phyloP scores from a whole-genome alignment of 345 rosid genomes.

The Erysimum cheiranthoides region DNA sequence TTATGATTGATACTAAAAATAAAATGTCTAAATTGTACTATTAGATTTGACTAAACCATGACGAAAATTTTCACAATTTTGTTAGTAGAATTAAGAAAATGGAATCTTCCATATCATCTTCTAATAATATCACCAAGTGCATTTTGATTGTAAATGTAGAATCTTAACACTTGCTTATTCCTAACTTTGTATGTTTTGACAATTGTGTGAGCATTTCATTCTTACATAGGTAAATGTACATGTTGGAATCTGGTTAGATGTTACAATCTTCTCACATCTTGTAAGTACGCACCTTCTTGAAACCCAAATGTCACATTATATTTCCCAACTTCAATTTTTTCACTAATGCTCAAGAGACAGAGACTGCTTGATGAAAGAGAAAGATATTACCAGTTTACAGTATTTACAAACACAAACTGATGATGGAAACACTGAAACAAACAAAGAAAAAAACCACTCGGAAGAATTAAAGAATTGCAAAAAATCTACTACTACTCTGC shows the following conservation, averaged over 20 bases:
- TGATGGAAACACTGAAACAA: not conserved
- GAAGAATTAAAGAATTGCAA: constrained; percentile 61
- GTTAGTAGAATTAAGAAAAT: too few species aligned
- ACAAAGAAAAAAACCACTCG: constrained; percentile 19
- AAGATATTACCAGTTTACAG: constrained; percentile 12
- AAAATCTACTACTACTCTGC: constrained; percentile 20
- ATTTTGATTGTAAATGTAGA: not conserved
- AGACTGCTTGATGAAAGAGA: constrained; percentile 6
- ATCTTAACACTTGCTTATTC: not conserved
- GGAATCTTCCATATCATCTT: too few species aligned
- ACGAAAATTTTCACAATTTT: not conserved
- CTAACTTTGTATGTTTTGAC: not conserved
- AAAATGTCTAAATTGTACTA: too few species aligned
- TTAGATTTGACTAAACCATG: not conserved
- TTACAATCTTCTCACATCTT: not conserved
- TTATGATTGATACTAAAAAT: not conserved
- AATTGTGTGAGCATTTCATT: not conserved
- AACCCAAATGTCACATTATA: not conserved
- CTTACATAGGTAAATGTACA: not conserved
- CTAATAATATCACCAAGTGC: not conserved
- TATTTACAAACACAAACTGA: constrained; percentile 52
- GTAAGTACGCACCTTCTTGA: not conserved
- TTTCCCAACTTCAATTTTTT: not conserved
- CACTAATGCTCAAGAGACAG: not conserved
- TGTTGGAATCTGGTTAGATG: not conserved